Conservation (phyloP, 305 asterid genomes). For the Galium porrigens region DNA sequence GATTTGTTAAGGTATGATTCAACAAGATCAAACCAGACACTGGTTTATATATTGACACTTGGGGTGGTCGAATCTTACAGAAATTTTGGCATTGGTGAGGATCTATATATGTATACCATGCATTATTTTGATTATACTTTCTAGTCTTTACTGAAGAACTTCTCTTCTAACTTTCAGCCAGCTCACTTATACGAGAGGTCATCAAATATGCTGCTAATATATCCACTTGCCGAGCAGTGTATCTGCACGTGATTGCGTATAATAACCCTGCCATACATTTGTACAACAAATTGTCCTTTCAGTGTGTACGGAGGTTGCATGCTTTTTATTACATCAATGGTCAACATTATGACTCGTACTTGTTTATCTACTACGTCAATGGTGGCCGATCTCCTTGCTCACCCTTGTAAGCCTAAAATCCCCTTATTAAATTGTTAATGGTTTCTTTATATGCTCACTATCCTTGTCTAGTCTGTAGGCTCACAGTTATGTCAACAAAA, state of each 20-base stretch:
- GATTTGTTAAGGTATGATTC: slow-evolving; percentile 59
- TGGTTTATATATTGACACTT: slow-evolving; percentile 68
- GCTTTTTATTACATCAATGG: slow-evolving; percentile 66
- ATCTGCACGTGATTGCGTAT: slow-evolving; percentile 87
- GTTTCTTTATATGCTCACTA: neutral
- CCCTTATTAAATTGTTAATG: neutral
- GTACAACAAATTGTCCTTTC: slow-evolving; percentile 74
- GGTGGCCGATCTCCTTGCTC: slow-evolving; percentile 94
- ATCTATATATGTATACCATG: slow-evolving; percentile 1
- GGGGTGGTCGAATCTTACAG: slow-evolving; percentile 80
- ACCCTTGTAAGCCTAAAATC: slow-evolving; percentile 49
- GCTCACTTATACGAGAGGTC: slow-evolving; percentile 62
- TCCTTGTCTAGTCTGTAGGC: neutral
- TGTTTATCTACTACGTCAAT: slow-evolving; percentile 80
- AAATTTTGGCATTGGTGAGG: slow-evolving; percentile 70
- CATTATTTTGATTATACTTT: slow-evolving; percentile 5
- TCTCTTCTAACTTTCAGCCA: slow-evolving; percentile 43
- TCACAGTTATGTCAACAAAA: neutral
- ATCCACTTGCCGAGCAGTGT: slow-evolving; percentile 63
- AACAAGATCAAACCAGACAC: slow-evolving; percentile 50
- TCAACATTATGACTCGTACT: slow-evolving; percentile 69
- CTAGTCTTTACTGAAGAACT: slow-evolving; percentile 15
- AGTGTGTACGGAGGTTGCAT: slow-evolving; percentile 55
- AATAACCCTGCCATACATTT: slow-evolving; percentile 74
- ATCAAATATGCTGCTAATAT: slow-evolving; percentile 55